Percentiles rank a stretch among this genome's conserved stretches.
These are phyloP conservation scores for Parietichytrium sp. DNA, from an alignment of 108 stramenopile species.

Conservation along the genomic window DNA sequence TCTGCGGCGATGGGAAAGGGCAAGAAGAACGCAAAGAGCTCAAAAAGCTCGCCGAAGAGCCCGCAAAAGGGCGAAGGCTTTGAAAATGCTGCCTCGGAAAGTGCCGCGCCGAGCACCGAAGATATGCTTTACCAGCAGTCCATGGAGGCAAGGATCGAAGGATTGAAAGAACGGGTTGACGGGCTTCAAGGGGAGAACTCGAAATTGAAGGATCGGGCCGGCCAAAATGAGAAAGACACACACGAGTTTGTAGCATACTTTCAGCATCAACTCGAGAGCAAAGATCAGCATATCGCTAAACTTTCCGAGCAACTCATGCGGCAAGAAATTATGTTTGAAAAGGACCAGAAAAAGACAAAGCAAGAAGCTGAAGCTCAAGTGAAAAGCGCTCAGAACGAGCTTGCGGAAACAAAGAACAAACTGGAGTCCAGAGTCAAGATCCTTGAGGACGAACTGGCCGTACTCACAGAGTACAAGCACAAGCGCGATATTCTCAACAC, in stretches of 20 bases:
- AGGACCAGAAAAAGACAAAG: constrained; percentile 19
- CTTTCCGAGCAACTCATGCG: constrained; percentile 54
- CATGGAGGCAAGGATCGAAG: constrained; percentile 55
- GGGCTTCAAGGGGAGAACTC: constrained; percentile 53
- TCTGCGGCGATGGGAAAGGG: no score
- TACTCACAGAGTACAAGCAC: constrained; percentile 48
- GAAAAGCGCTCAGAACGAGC: constrained; percentile 45
- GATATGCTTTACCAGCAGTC: constrained; percentile 60
- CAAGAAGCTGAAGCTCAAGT: constrained; percentile 20
- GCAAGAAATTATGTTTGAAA: constrained; percentile 40
- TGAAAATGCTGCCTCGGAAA: no score
- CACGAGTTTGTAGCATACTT: constrained; percentile 69
- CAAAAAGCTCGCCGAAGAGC: no score
- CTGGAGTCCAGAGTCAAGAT: neutral
- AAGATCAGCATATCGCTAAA: constrained; percentile 52
- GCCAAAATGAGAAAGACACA: constrained; percentile 63
- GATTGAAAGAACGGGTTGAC: constrained; percentile 52
- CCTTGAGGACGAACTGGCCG: constrained; percentile 36
- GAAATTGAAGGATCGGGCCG: constrained; percentile 44
- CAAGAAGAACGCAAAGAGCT: no score
- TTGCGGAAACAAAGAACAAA: constrained; percentile 3
- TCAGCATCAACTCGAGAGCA: constrained; percentile 59
- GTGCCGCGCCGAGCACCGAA: no score
- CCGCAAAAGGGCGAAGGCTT: no score
- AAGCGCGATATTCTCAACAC: constrained; percentile 50